Base-by-base conservation (phyloP, 2,329 filamentous ascomycete species). In the Clarireedia hainanense region DNA sequence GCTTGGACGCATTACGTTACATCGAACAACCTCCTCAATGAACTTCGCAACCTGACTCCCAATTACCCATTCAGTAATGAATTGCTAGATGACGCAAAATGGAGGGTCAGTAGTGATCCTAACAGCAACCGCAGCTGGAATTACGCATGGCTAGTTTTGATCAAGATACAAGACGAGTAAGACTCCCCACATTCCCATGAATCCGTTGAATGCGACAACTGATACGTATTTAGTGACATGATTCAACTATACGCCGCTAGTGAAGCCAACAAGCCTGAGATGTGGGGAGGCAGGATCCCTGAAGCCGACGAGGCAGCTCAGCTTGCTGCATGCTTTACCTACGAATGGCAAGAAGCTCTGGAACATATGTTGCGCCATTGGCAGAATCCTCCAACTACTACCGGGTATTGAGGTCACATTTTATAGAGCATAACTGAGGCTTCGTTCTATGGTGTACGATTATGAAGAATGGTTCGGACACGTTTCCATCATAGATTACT, bases 1-100 rank as follows among this genome's bases (percentile, higher is more conserved):
- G 86, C 86, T 2, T 90, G 86, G 85, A 74, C 77, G 1, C 78
- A 88, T 72, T 89, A 89, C 64, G 85, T 90, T 60, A 80, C 79
- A 57, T 86, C 81, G 57, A 80, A 88, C 70, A 83, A 86, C 65
- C 73, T 90, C 17, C 74, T 90, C 24, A 81, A 77, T 39, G 86
- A 90, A 66, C 76, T 90, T n/a, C 76, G 85, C 20, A 80, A 81
- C 24, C 71, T 89, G 24, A 89, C 85, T 1, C 76, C 75, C 15
- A 80, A 79, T 63, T 89, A 86, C 63, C 84, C 86, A 0, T 83
- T 89, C 68, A 81, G 80, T 61, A 80, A 79, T 12, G 81, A 84
- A 49, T 76, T 85, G 36, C 68, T 89, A 1, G 76, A 80, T 50
- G 84, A 88, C 64, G 86, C 86, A 0, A 84, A 85, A 64, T 70